Base-by-base conservation (phyloP, 176 grass and related monocot genomes). In the Puya raimondii region DNA sequence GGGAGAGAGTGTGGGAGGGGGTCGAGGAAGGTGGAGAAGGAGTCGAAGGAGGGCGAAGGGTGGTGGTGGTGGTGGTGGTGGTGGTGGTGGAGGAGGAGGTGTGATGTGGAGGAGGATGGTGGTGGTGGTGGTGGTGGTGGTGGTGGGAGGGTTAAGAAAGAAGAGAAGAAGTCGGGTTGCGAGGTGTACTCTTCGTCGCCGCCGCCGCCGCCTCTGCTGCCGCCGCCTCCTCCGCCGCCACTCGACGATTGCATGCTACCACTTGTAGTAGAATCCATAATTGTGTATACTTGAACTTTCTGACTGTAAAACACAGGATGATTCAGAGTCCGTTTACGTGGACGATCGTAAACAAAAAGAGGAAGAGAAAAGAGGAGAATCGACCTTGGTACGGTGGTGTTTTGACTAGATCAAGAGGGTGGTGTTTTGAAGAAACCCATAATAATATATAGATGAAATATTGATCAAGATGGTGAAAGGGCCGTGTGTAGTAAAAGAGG, bases 171-270 rank as follows among this genome's bases (percentile, higher is more conserved):
- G 58, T 80, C 88, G 47, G 84, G 74, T 53, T 69, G 83, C 21
- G 81, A 87, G 67, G 90, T 87, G 51, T 74, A 94, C 66, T 96
- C 91, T 26, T 96, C 91, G 11, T 90, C 91, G 66, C 86, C 86
- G 69, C 33, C 91, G 63, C 86, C 86, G 69, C 33, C 33, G 33
- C 33, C 33, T 42, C 33, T 42, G 33, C 6, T 7, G 33, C 4
- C 33, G 33, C 33, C 33, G 33, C 33, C 33, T 6, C 33, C 33
- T 5, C 33, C 33, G 33, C 33, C 33, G 4, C 33, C 33, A 42
- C 91, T 95, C 2, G 91, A 90, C 21, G 91, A 90, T 68, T 95
- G 91, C 61, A 87, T 74, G 78, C 91, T 90, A 27, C 87, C 84
- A 61, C 91, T 90, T 53, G 89, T 84, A 23, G 78, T 87, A 49